Evolutionary conservation across 129 eudicot species (phyloP).

Genomic region (Artemisia argyi): DNA sequence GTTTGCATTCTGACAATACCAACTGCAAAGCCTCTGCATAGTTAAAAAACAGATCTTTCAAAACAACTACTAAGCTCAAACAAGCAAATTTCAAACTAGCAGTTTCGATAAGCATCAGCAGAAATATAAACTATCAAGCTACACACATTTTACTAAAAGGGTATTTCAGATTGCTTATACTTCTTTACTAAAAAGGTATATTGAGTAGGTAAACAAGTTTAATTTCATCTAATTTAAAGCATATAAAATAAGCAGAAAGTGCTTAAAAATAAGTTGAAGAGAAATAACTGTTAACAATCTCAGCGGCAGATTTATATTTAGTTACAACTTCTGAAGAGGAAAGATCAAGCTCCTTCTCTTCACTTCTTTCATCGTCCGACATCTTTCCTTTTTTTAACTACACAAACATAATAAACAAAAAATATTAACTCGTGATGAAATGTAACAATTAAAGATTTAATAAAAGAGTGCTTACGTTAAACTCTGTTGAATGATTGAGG

Average conservation of each 20-base stretch:
- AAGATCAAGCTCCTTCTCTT: slow-evolving; percentile 93
- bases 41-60: background rate
- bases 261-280: background rate
- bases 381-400: slow-evolving; percentile 29
- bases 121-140: no score
- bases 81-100: no score
- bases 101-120: no score
- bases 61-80: background rate
- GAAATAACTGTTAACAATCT: slow-evolving; percentile 75
- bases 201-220: no score
- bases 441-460: background rate
- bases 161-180: no score
- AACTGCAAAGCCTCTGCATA: slow-evolving; percentile 87
- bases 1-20: slow-evolving; percentile 89
- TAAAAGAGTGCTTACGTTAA: background rate
- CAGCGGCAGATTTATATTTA: slow-evolving; percentile 91
- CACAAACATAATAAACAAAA: background rate
- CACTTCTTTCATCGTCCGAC: slow-evolving; percentile 90
- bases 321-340: slow-evolving; percentile 89
- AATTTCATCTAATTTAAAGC: no score
- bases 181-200: no score
- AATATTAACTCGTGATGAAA: background rate
- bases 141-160: no score
- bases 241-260: background rate
- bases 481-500: background rate